Evolutionary conservation across 495 filamentous ascomycete genomes (phyloP), one percentile per base, ranked within the genome.

Genomic region (Penicillium bialowiezense): DNA sequence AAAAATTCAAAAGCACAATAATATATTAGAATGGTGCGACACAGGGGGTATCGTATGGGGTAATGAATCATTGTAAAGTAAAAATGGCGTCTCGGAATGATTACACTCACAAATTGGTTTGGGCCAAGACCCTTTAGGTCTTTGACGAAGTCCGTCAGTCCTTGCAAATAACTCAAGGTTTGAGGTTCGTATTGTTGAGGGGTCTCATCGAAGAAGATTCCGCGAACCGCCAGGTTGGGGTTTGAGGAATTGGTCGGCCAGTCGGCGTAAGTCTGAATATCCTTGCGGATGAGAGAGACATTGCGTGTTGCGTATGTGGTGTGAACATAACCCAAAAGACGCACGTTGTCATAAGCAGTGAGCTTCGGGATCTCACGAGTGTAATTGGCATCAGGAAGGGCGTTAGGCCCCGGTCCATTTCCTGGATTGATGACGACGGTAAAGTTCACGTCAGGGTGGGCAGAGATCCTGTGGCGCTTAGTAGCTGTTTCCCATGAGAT

Each of bases 361-460:
- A 82, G 68, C 24, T 48, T 64, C 1, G 70, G 68, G 17, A 82
- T 65, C 50, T 74, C 77, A 3, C 60, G 62, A 7, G 69, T 70
- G 54, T 83, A 82, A 59, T 79, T 77, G 37, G 55, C 68, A 54
- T 80, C 75, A 1, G 80, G 78, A 29, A 68, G 39, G 7, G 66
- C 33, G 41, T 62, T 50, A 26, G 63, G 48, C 17, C 80, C 79
- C 10, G 80, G 80, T 1, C 80, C 80, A 41, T 68, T 79, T 39
- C 67, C 61, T 21, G 80, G 80, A 50, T 83, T 83, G 55, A 82
- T 65, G 47, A 83, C 68, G 29, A 81, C 67, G 7, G 71, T 66
- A 57, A 82, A 83, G 49, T 71, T 68, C 44, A 78, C 58, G 41
- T 68, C 32, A 10, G 77, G 74, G 54, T 80, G 52, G 9, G 50